phyloP scores from a whole-genome alignment of 2,329 filamentous ascomycete genomes.

The Calcarisporium arbuscula region DNA sequence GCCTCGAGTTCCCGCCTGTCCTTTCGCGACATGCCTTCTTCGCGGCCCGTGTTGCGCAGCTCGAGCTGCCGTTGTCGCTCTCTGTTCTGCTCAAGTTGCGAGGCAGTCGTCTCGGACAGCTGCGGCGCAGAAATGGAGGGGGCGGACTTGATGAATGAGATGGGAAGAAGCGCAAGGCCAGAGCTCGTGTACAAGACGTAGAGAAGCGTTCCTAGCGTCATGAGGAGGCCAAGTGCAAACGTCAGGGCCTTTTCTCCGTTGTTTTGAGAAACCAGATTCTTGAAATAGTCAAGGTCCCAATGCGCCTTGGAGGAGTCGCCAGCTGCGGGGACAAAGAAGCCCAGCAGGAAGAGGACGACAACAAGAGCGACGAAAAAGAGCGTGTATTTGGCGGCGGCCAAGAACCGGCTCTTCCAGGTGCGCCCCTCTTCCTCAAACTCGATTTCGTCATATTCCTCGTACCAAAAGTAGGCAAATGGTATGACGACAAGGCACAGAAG shows the following conservation, averaged over 20 bases:
- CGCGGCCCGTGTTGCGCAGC: constrained; percentile 70
- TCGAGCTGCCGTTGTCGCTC: constrained; percentile 91
- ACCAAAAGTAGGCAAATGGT: constrained; percentile 96
- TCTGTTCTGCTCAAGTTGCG: constrained; percentile 78
- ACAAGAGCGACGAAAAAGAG: constrained; percentile 75
- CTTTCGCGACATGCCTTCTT: constrained; percentile 71
- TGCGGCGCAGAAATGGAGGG: constrained; percentile 79
- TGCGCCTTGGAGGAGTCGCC: constrained; percentile 59
- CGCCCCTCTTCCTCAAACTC: constrained; percentile 77
- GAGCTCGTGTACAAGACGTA: constrained; percentile 86
- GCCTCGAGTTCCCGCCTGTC: constrained; percentile 85
- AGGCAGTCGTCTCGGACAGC: constrained; percentile 67
- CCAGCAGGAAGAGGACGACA: constrained; percentile 78
- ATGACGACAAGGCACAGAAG: constrained; percentile 83
- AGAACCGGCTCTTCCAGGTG: constrained; percentile 63
- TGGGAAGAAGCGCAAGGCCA: constrained; percentile 80
- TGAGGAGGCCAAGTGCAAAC: constrained; percentile 82
- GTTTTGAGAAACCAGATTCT: constrained; percentile 67
- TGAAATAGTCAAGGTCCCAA: constrained; percentile 87
- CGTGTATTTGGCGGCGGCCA: constrained; percentile 88
- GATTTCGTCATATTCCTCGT: constrained; percentile 93
- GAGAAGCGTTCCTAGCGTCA: constrained; percentile 77
- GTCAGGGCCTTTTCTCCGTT: constrained; percentile 88
- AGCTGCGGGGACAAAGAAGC: constrained; percentile 86
- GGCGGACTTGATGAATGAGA: constrained; percentile 87